Percentiles rank a stretch among this genome's conserved stretches.
Conservation (phyloP, 2,329 filamentous ascomycete genomes). For the Claviceps capensis region DNA sequence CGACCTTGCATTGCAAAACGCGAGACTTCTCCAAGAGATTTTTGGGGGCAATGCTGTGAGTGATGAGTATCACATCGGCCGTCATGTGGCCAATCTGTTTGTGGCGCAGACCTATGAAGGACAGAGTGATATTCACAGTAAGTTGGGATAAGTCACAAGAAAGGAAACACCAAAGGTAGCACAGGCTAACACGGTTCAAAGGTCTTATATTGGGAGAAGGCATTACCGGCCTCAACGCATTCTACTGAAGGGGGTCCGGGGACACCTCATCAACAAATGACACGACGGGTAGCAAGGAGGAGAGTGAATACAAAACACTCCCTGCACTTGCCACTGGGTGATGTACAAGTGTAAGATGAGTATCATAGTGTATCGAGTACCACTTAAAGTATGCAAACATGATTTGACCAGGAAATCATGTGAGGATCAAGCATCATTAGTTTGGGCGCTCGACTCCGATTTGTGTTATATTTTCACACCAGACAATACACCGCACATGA, state of each 20-base stretch:
- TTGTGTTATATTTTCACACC: too few relatives aligned
- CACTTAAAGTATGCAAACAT: background rate
- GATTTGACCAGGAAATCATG: background rate
- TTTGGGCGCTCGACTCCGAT: too few relatives aligned
- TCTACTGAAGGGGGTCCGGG: conserved; percentile 36
- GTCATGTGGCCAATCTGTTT: conserved; percentile 91
- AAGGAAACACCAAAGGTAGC: background rate
- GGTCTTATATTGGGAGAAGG: conserved; percentile 55
- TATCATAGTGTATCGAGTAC: background rate
- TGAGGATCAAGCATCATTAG: too few relatives aligned
- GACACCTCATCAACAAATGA: background rate
- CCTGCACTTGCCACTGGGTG: background rate
- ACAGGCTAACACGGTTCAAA: conserved; percentile 20
- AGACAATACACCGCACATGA: too few relatives aligned
- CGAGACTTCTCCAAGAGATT: conserved; percentile 76
- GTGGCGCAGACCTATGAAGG: conserved; percentile 98
- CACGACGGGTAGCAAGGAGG: background rate
- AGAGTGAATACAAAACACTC: background rate
- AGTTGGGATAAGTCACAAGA: conserved; percentile 24
- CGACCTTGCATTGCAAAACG: conserved; percentile 70
- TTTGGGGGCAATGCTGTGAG: conserved; percentile 98
- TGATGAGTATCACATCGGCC: conserved; percentile 89
- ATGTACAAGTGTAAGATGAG: background rate
- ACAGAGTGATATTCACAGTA: conserved; percentile 93
- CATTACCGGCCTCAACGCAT: conserved; percentile 66